These are phyloP conservation scores for Myxozyma melibiosi DNA, from an alignment of 805 yeast species.

Conservation along the genomic window DNA sequence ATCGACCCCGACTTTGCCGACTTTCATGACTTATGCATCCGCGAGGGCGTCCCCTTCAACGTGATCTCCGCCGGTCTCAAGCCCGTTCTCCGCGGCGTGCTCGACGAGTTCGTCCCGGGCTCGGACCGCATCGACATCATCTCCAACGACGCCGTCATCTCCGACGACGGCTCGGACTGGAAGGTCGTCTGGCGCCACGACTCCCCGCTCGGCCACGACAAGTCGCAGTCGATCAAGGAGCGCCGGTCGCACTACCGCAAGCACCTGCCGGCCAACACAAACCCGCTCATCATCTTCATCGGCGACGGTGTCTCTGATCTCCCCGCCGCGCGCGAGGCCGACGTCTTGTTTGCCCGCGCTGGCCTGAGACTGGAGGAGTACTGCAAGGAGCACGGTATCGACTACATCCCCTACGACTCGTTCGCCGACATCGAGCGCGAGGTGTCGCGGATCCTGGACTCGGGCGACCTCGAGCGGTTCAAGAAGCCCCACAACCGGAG, in stretches of 20 bases:
- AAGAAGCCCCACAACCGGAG: conserved; percentile 29
- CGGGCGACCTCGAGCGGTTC: conserved; percentile 31
- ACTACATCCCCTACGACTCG: conserved; percentile 48
- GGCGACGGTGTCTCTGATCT: conserved; percentile 61
- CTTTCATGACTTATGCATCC: conserved; percentile 45
- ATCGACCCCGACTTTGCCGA: conserved; percentile 47
- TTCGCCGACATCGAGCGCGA: conserved; percentile 47
- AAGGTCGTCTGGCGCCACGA: conserved; percentile 49
- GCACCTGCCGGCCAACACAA: conserved; percentile 30
- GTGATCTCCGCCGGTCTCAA: conserved; percentile 50
- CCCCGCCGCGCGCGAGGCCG: conserved; percentile 51
- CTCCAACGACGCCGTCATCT: conserved; percentile 46
- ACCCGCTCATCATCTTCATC: conserved; percentile 53
- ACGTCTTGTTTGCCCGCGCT: conserved; percentile 48
- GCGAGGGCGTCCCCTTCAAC: conserved; percentile 46
- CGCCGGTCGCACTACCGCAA: conserved; percentile 38
- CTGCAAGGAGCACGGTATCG: conserved; percentile 46
- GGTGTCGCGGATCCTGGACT: conserved; percentile 29
- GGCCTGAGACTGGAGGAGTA: conserved; percentile 48
- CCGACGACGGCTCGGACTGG: conserved; percentile 45
- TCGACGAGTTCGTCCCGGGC: conserved; percentile 43
- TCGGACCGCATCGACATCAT: conserved; percentile 46
- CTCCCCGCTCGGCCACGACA: conserved; percentile 49
- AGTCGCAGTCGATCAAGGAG: conserved; percentile 47
- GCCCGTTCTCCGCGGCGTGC: conserved; percentile 48